Conservation (phyloP, 1,284 basidiomycete species). For the Ceratobasidium sp. region DNA sequence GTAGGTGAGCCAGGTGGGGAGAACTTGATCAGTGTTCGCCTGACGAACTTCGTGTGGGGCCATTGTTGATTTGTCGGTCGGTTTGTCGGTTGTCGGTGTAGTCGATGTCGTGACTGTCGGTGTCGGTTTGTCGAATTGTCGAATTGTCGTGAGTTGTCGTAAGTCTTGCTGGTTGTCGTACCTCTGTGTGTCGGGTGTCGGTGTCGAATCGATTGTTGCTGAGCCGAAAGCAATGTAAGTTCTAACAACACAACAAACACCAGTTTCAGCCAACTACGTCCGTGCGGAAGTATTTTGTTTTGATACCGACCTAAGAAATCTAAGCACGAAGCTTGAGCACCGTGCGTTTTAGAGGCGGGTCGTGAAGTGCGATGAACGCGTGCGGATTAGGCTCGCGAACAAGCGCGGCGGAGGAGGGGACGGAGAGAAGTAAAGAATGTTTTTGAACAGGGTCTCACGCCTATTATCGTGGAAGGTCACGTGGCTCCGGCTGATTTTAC, state of each 20-base stretch:
- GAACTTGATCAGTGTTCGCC: conserved; percentile 60
- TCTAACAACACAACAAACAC: conserved; percentile 33
- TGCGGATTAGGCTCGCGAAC: conserved; percentile 24
- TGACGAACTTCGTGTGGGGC: conserved; percentile 36
- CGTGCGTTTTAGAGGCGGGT: conserved; percentile 34
- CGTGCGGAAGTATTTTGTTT: neutral
- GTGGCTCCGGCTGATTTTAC: conserved; percentile 22
- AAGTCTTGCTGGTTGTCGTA: conserved; percentile 43
- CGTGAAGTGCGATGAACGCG: conserved; percentile 39
- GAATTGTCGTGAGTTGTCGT: conserved; percentile 42
- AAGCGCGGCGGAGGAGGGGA: neutral
- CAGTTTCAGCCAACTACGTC: conserved; percentile 37
- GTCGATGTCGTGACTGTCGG: conserved; percentile 46
- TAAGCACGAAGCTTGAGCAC: conserved; percentile 16
- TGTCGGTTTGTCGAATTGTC: conserved; percentile 38
- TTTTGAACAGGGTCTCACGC: conserved; percentile 31
- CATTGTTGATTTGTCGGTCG: conserved; percentile 30
- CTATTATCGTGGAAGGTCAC: conserved; percentile 27
- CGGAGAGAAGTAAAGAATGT: conserved; percentile 12
- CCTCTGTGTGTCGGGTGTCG: conserved; percentile 47
- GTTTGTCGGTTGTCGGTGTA: conserved; percentile 36
- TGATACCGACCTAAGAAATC: conserved; percentile 28
- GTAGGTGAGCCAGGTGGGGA: conserved; percentile 76
- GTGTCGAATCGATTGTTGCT: conserved; percentile 45
- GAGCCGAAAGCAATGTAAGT: conserved; percentile 42